phyloP scores from a whole-genome alignment of 495 filamentous ascomycete species.

The Jackrogersella multiformis region DNA sequence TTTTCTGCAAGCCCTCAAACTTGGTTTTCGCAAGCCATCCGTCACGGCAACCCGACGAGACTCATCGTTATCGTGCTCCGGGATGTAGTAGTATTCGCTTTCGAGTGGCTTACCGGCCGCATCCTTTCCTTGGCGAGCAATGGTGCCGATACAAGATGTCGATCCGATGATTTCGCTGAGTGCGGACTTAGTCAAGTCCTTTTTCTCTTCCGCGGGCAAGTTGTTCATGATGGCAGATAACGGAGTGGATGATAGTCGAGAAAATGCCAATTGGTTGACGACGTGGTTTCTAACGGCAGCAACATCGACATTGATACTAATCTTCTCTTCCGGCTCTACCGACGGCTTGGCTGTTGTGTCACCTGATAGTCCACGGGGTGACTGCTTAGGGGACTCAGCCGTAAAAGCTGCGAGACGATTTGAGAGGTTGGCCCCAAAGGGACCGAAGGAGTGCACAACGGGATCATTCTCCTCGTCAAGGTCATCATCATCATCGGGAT shows the following conservation, averaged over 20 bases:
- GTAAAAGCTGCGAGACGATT: conserved; percentile 79
- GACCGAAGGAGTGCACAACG: conserved; percentile 87
- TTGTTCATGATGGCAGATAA: conserved; percentile 87
- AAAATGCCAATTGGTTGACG: conserved; percentile 95
- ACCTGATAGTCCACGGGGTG: conserved; percentile 45
- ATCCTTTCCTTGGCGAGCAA: conserved; percentile 91
- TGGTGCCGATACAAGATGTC: conserved; percentile 83
- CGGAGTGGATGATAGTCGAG: conserved; percentile 90
- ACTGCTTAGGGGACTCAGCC: conserved; percentile 64
- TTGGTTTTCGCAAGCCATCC: conserved; percentile 84
- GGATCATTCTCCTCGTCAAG: conserved; percentile 93
- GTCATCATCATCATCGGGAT: conserved; percentile 76
- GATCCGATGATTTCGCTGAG: conserved; percentile 75
- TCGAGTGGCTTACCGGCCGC: conserved; percentile 93
- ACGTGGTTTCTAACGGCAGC: conserved; percentile 75
- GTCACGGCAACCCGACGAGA: conserved; percentile 84
- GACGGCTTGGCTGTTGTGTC: conserved; percentile 41
- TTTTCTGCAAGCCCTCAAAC: conserved; percentile 86
- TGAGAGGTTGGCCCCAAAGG: conserved; percentile 83
- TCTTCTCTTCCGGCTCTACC: conserved; percentile 42
- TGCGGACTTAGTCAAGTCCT: conserved; percentile 65
- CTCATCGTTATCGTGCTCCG: conserved; percentile 85
- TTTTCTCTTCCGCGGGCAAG: conserved; percentile 73
- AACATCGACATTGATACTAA: conserved; percentile 26
- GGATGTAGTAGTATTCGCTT: conserved; percentile 97